Base-by-base conservation (phyloP, 805 yeast genomes). In the Ogataea ganodermae region DNA sequence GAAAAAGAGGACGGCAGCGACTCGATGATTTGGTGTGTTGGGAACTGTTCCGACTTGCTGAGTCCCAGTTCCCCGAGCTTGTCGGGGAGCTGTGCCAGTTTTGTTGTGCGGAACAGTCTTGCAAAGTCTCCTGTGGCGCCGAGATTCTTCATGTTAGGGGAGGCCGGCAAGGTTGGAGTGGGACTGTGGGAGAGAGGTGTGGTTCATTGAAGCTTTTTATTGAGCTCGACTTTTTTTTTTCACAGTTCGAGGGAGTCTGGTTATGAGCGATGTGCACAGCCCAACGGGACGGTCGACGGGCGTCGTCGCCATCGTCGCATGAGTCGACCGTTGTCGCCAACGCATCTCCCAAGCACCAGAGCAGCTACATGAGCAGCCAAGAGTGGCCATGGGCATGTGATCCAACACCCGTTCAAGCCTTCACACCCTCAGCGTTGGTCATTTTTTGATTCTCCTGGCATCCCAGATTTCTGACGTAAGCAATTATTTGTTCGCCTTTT, bases 1-100 rank as follows among this genome's bases (percentile, higher is more conserved):
- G 73, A 63, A 37, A 83, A 76, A 40, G 85, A 75, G 6, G 86
- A 73, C 41, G 82, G 79, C 43, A 86, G 81, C 0, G 94, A 82
- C 64, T 78, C 84, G 32, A 88, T 75, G 35, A 85, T 73, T 63
- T 87, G 95, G 59, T 84, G 90, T 0, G 87, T 79, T 21, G 96
- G 96, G 30, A 58, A 62, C 7, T 56, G 48, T 30, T 61, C 65
- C 9, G 62, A 42, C 18, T 53, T 54, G 45, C 63, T 55, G 14
- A 56, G 50, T 4, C 52, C 58, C 36, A 60, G 56, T 30, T 58
- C 57, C 12, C 62, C 67, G 16, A 62, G 51, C 20, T 59, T 56
- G 17, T 57, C 56, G 26, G 70, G 66, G 20, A 71, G 44, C 46
- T 69, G 72, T 1, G 74, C 62, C 32, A 71, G 39, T 48, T 60